These are phyloP conservation scores for Trichoderma sp. DNA, from an alignment of 2,329 filamentous ascomycete genomes.

Conservation along the genomic window DNA sequence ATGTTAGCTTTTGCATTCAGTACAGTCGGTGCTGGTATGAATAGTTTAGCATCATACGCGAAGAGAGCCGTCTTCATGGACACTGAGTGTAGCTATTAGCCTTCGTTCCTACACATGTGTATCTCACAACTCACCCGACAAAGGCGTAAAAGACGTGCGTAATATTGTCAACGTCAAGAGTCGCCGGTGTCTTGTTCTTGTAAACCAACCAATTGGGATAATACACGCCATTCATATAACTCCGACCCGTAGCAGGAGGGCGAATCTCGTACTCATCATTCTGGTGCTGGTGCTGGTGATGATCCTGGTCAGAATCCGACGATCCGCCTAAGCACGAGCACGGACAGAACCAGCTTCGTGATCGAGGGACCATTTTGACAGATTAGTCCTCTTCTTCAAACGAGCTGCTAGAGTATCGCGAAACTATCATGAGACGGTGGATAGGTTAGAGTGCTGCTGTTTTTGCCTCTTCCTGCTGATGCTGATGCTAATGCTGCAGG, in stretches of 20 bases:
- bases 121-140: constrained; percentile 40
- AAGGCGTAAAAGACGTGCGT: constrained; percentile 66
- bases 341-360: constrained; percentile 6
- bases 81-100: constrained; percentile 26
- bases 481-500: background rate
- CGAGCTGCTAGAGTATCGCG: too few species aligned
- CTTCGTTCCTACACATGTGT: background rate
- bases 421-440: background rate
- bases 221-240: constrained; percentile 45
- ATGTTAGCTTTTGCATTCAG: background rate
- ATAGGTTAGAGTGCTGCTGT: background rate
- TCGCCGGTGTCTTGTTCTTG: constrained; percentile 56
- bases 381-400: background rate
- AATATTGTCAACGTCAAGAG: constrained; percentile 52
- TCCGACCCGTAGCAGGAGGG: background rate
- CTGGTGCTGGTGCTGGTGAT: background rate
- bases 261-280: background rate
- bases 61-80: constrained; percentile 33
- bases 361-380: background rate
- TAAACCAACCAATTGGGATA: constrained; percentile 66
- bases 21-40: too few species aligned
- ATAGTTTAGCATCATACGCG: constrained; percentile 37
- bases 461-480: background rate
- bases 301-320: background rate
- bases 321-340: constrained; percentile 10